Conservation (phyloP, 192 early-diverging fungal species). For the Neocallimastix lanati region DNA sequence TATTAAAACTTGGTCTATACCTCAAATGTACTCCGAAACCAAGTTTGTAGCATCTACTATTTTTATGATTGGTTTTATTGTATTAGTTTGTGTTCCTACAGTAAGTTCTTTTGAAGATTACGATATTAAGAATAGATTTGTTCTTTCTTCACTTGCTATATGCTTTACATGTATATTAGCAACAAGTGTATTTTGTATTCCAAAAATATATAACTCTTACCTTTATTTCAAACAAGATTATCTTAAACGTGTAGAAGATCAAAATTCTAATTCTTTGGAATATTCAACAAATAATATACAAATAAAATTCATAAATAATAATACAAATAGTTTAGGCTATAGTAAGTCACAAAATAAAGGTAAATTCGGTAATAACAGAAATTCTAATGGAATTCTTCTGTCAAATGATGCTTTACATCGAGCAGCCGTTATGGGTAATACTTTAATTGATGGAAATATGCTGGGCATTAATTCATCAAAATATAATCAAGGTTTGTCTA, state of each 20-base stretch:
- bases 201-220: neutral
- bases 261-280: neutral
- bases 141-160: neutral
- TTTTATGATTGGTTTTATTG: neutral
- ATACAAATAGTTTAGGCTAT: neutral
- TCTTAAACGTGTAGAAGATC: neutral
- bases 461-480: neutral
- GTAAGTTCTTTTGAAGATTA: neutral
- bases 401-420: neutral
- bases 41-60: neutral
- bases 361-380: no score
- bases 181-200: neutral
- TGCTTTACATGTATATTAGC: neutral
- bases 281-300: neutral
- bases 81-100: neutral
- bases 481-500: neutral
- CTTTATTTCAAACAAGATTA: neutral
- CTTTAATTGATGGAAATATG: neutral
- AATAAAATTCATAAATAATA: neutral
- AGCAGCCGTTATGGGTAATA: neutral
- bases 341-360: neutral
- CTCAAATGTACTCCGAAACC: neutral
- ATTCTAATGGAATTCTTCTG: no score
- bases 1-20: neutral
- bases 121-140: neutral